phyloP scores from a whole-genome alignment of 139 green algal species.

The Chlamydomonas eustigma region DNA sequence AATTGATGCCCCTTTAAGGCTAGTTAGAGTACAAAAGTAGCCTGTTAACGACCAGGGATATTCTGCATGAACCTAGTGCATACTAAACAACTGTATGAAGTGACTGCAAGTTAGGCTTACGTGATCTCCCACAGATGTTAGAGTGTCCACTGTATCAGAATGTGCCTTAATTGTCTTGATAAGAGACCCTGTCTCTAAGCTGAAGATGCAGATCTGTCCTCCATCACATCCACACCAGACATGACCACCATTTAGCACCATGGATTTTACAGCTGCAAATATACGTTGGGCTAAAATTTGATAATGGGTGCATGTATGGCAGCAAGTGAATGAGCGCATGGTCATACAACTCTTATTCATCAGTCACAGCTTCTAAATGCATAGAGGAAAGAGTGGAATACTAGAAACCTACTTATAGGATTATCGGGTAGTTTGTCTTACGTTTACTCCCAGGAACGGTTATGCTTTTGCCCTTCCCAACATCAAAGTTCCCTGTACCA shows the following conservation, averaged over 20 bases:
- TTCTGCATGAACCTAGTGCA: no score
- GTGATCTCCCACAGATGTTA: slow-evolving; percentile 34
- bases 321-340: neutral
- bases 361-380: no score
- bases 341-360: no score
- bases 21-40: no score
- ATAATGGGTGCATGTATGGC: neutral
- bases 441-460: slow-evolving; percentile 33
- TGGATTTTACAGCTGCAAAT: slow-evolving; percentile 30
- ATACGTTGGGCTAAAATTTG: no score
- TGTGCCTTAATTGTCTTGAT: slow-evolving; percentile 26
- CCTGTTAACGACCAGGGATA: no score
- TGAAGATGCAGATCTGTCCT: slow-evolving; percentile 30
- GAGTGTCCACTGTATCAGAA: slow-evolving; percentile 34
- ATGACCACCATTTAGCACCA: slow-evolving; percentile 13
- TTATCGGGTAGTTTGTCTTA: no score
- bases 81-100: no score
- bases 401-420: no score
- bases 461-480: slow-evolving; percentile 22
- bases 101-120: no score
- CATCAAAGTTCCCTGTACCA: slow-evolving; percentile 26
- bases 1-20: no score
- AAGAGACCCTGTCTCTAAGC: slow-evolving; percentile 1
- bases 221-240: slow-evolving; percentile 50
- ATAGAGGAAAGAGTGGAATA: neutral